Evolutionary conservation across 2,329 filamentous ascomycete genomes (phyloP), one percentile per base, ranked within the genome.

Genomic region (Alternaria rosae): DNA sequence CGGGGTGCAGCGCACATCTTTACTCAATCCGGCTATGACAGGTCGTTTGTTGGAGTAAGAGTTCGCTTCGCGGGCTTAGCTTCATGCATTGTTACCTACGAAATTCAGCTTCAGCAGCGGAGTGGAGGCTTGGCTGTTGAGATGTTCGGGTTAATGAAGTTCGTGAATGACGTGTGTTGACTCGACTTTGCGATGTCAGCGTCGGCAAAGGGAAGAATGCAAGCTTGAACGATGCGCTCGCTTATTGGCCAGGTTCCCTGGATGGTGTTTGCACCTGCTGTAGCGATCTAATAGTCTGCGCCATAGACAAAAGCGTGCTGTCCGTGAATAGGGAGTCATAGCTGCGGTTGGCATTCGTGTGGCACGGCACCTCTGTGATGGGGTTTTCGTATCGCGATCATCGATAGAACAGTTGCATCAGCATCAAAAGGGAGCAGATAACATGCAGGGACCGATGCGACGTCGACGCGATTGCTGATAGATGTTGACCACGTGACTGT

Each of bases 1-100:
- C 52, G 61, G 61, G 57, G 56, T 56, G 59, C 32, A 21, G 25
- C 52, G 53, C 58, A 41, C 43, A 56, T 59, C 45, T 2, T 42
- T 57, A 41, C 50, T 57, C 20, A 26, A 47, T 48, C 23, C 26
- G 30, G 21, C 17, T 48, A 26, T 57, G 15, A 30, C 13, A n/a
- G 12, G 4, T 8, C 17, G 23, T 21, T 53, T 30, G 10, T 44
- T 50, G 23, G 21, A 30, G 28, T 41, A 20, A 35, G 30, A 50
- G 15, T 2, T 56, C 21, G 25, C 21, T 48, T 26, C 25, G 17
- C 30, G 21, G 25, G 17, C 42, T 17, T 41, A 25, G 30, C n/a
- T 23, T 43, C 51, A 43, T 25, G 47, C 25, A 17, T 25, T n/a
- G 38, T 25, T 25, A 53, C 21, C 15, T 25, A 25, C 26, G 20